Base-by-base conservation (phyloP, 176 grass and related monocot genomes). In the Rhynchospora tenuis region DNA sequence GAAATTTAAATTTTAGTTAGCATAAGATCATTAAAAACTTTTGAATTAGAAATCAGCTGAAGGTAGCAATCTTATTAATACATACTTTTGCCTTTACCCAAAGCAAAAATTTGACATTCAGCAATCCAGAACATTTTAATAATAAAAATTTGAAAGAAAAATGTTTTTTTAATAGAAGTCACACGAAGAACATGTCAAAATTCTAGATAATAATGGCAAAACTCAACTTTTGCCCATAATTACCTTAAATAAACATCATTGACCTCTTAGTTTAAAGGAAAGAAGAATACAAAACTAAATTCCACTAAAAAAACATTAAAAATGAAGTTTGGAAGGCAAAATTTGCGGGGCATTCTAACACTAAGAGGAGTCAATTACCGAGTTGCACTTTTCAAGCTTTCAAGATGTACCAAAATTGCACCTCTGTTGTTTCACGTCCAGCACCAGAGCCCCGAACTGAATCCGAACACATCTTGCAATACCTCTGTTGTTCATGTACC, bases 401-500 rank as follows among this genome's bases (percentile, higher is more conserved):
- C 50, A 28, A 31, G 48, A 29, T 0, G 19, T 77, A 54, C 73
- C 73, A 77, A 14, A 56, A 77, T 56, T 15, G 31, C n/a, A 77
- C 19, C 17, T 77, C 72, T 46, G 23, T 16, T 56, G 50, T 27
- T 77, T 77, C 73, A 56, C 9, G 72, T 23, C 23, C 24, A 71
- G 67, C 42, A 47, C 47, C 15, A 75, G 73, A 55, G 13, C 73
- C 50, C 50, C 26, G 22, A 29, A 31, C 31, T 48, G 55, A 52
- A 77, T 24, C 33, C 64, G n/a, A 59, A 62, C 78, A 44, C 78
- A 62, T 81, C 78, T 81, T 64, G 55, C 78, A 43, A n/a, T 48
- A 45, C 78, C n/a, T n/a, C n/a, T n/a, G n/a, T n/a, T n/a, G n/a
- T n/a, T n/a, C n/a, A n/a, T n/a, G n/a, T n/a, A n/a, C n/a, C n/a